Evolutionary conservation across 352 stramenopile species (phyloP).

Genomic region (Phytophthora brassicae): DNA sequence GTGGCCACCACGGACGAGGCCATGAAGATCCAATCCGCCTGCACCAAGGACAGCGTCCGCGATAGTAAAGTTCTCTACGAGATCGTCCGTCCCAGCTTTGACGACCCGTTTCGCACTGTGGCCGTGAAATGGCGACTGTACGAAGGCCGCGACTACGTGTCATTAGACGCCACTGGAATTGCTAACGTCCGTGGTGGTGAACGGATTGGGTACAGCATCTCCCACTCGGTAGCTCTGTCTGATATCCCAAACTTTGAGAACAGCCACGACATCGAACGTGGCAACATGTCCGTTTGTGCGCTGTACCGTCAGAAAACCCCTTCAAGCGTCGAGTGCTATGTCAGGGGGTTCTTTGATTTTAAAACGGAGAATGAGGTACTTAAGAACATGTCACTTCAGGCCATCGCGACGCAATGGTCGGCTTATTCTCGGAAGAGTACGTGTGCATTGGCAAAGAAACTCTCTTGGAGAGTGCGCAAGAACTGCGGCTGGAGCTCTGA

Average conservation of each 20-base stretch:
- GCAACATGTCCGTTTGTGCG: slow-evolving; percentile 47
- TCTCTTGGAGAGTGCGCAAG: slow-evolving; percentile 36
- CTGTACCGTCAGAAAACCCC: slow-evolving; percentile 40
- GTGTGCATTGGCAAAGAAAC: slow-evolving; percentile 42
- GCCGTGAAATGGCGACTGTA: slow-evolving; percentile 45
- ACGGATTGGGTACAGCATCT: slow-evolving; percentile 45
- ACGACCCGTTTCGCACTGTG: slow-evolving; percentile 56
- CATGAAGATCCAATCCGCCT: slow-evolving; percentile 51
- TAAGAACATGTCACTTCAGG: slow-evolving; percentile 35
- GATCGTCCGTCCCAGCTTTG: slow-evolving; percentile 45
- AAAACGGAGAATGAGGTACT: slow-evolving; percentile 32
- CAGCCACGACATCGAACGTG: slow-evolving; percentile 38
- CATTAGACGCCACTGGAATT: slow-evolving; percentile 41
- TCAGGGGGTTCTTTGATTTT: slow-evolving; percentile 45
- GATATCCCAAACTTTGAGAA: slow-evolving; percentile 34
- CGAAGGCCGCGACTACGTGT: slow-evolving; percentile 37
- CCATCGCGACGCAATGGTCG: slow-evolving; percentile 34
- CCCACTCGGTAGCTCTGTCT: slow-evolving; percentile 42
- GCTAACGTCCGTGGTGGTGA: slow-evolving; percentile 20
- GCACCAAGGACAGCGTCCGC: slow-evolving; percentile 45
- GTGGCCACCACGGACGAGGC: slow-evolving; percentile 43
- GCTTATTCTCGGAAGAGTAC: slow-evolving; percentile 35
- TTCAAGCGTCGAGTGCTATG: slow-evolving; percentile 47
- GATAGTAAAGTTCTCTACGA: slow-evolving; percentile 56
- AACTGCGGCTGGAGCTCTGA: slow-evolving; percentile 32